Evolutionary conservation across 2,329 filamentous ascomycete species (phyloP).

Genomic region (Zymoseptoria ardabiliae): DNA sequence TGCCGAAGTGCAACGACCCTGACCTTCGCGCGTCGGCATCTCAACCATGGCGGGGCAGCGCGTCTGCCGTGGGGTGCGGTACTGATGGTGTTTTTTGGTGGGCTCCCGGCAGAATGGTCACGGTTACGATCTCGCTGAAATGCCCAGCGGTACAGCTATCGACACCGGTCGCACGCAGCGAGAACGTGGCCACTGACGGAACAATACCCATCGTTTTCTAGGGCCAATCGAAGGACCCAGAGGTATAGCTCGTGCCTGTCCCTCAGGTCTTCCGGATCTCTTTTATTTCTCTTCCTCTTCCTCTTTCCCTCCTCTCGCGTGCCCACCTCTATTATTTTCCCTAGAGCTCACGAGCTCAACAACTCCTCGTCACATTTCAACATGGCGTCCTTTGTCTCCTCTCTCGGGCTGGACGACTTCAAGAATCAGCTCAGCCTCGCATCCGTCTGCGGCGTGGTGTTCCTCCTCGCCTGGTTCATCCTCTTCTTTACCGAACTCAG

Average conservation of each 20-base stretch:
- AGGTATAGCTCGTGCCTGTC: not conserved
- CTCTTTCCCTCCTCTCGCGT: constrained; percentile 12
- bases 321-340: constrained; percentile 4
- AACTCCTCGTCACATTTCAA: constrained; percentile 10
- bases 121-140: not conserved
- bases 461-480: constrained; percentile 31
- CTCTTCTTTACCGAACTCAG: constrained; percentile 31
- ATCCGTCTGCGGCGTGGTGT: constrained; percentile 27
- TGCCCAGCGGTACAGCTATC: not conserved
- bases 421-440: constrained; percentile 29
- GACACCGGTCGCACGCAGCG: not conserved
- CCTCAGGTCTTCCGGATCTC: constrained; percentile 1
- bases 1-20: not conserved
- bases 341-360: constrained; percentile 13
- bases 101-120: constrained; percentile 1
- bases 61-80: constrained; percentile 1
- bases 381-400: constrained; percentile 19
- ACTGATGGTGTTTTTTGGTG: constrained; percentile 1
- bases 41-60: constrained; percentile 3
- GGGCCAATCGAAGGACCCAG: not conserved
- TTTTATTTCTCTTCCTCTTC: not conserved
- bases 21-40: not conserved
- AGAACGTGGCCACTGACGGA: not conserved
- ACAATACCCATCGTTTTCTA: not conserved
- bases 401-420: constrained; percentile 24